Conservation (phyloP, 2,329 filamentous ascomycete species). For the Xylariomycetidae sp. region DNA sequence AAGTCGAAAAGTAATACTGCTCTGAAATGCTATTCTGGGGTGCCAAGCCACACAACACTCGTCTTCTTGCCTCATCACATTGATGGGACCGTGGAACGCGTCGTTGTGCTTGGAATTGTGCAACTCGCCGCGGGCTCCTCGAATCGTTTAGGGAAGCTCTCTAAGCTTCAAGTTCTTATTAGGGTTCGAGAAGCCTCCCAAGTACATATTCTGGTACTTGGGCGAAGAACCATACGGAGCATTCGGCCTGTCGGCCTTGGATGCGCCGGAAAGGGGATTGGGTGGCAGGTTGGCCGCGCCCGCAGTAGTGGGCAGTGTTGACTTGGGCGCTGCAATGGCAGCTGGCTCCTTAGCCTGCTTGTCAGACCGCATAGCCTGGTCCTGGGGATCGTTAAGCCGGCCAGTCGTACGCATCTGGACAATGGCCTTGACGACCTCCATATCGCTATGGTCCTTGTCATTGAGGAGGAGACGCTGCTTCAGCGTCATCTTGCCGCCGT, state of each 20-base stretch:
- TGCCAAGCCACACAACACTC: conserved; percentile 8
- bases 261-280: conserved; percentile 28
- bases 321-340: conserved; percentile 10
- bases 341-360: conserved; percentile 24
- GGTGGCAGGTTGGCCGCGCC: conserved; percentile 24
- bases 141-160: conserved; percentile 3
- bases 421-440: conserved; percentile 59
- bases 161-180: conserved; percentile 25
- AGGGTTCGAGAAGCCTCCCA: conserved; percentile 1
- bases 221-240: too few species aligned
- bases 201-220: conserved; percentile 20
- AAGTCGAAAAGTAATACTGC: too few species aligned
- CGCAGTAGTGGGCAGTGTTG: conserved; percentile 21
- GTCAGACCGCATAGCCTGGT: conserved; percentile 20
- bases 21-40: conserved; percentile 2
- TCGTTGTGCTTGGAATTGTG: neutral
- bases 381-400: conserved; percentile 36
- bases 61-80: conserved; percentile 15
- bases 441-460: conserved; percentile 62
- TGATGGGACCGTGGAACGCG: conserved; percentile 13
- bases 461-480: conserved; percentile 60
- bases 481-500: conserved; percentile 60
- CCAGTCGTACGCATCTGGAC: conserved; percentile 58
- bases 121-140: too few species aligned
- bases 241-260: conserved; percentile 2